Conservation (phyloP, 768 basidiomycete species). For the Mycena vulgaris region DNA sequence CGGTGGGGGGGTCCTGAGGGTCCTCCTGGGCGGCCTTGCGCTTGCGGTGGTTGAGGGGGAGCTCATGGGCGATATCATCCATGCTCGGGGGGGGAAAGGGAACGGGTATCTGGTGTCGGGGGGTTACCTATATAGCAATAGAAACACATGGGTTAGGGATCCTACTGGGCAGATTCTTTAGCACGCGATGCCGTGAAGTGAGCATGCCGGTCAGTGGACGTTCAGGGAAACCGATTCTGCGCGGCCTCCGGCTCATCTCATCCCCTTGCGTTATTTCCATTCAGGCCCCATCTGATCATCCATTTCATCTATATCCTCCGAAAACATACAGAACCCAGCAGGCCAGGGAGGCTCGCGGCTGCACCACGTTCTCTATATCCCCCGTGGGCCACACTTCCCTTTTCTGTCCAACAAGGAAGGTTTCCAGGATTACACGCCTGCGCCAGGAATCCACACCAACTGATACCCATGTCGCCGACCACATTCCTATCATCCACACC, state of each 20-base stretch:
- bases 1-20: constrained; percentile 48
- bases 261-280: constrained; percentile 12
- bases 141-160: constrained; percentile 48
- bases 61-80: constrained; percentile 74
- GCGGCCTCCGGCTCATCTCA: background rate
- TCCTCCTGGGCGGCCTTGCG: constrained; percentile 77
- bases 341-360: constrained; percentile 3
- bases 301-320: constrained; percentile 18
- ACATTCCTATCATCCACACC: no score
- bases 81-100: constrained; percentile 54
- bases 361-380: constrained; percentile 5
- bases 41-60: constrained; percentile 71
- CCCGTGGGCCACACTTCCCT: background rate
- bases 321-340: constrained; percentile 5
- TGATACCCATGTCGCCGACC: constrained; percentile 13
- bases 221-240: constrained; percentile 27
- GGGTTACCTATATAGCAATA: constrained; percentile 53
- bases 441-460: background rate
- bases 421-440: background rate
- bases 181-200: constrained; percentile 31
- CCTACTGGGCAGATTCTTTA: constrained; percentile 23
- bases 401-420: no score
- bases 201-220: no score
- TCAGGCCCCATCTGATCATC: constrained; percentile 25
- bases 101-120: constrained; percentile 41